Conservation (phyloP, 331 rosid genomes). For the Telfairia occidentalis region DNA sequence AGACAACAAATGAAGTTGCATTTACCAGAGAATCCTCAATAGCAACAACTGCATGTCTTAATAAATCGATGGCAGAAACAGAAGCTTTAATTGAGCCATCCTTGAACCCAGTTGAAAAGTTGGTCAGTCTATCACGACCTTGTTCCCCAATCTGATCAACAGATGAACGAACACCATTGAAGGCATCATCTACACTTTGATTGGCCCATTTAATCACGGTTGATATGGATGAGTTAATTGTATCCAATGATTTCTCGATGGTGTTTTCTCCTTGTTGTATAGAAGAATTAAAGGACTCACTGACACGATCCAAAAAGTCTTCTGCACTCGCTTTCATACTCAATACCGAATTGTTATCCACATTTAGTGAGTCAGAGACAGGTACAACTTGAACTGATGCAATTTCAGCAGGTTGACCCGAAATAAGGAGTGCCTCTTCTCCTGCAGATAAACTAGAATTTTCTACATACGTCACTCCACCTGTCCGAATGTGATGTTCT, state of each 20-base stretch:
- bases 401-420: slow-evolving; percentile 28
- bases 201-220: slow-evolving; percentile 36
- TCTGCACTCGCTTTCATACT: slow-evolving; percentile 35
- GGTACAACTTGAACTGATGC: slow-evolving; percentile 23
- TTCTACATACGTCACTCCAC: slow-evolving; percentile 31
- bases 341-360: slow-evolving; percentile 28
- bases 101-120: slow-evolving; percentile 46
- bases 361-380: slow-evolving; percentile 18
- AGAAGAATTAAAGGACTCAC: slow-evolving; percentile 38
- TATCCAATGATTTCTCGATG: slow-evolving; percentile 42
- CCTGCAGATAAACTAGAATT: slow-evolving; percentile 23
- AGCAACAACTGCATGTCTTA: slow-evolving; percentile 43
- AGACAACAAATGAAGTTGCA: slow-evolving; percentile 48
- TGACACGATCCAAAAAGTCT: slow-evolving; percentile 34
- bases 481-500: slow-evolving; percentile 15
- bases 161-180: slow-evolving; percentile 37
- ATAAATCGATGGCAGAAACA: slow-evolving; percentile 39
- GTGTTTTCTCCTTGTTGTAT: slow-evolving; percentile 40
- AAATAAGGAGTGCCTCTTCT: slow-evolving; percentile 24
- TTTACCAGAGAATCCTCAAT: slow-evolving; percentile 55
- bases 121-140: slow-evolving; percentile 36
- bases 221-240: slow-evolving; percentile 34
- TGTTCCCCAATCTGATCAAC: slow-evolving; percentile 53
- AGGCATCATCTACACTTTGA: slow-evolving; percentile 41
- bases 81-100: slow-evolving; percentile 46